A percentile compares a stretch with the other conserved stretches of the same genome.
Conservation (phyloP, 768 basidiomycete species). For the Leucocoprinus birnbaumii region DNA sequence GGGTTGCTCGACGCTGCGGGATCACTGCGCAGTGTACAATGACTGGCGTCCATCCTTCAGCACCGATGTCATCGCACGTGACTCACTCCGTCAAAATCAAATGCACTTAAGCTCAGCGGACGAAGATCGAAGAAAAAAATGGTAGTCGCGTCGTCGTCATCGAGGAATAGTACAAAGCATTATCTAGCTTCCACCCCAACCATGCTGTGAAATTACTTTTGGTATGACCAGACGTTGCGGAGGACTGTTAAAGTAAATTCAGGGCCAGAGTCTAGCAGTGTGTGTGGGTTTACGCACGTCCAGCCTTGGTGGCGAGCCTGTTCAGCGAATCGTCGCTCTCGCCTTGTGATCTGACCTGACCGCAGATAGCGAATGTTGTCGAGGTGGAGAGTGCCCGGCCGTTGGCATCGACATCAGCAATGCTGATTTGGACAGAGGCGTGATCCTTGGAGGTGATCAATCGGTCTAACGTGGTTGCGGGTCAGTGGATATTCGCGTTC, state of each 20-base stretch:
- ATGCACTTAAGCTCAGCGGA: background rate
- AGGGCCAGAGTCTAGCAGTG: background rate
- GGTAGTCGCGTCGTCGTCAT: background rate
- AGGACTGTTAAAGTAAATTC: conserved; percentile 58
- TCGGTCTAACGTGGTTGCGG: conserved; percentile 60
- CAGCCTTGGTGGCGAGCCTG: conserved; percentile 92
- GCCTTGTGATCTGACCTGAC: conserved; percentile 90
- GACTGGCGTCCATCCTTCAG: background rate
- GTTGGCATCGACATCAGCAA: conserved; percentile 90
- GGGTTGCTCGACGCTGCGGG: background rate
- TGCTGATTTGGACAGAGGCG: conserved; percentile 95
- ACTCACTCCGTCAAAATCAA: background rate
- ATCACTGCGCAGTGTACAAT: conserved; percentile 1
- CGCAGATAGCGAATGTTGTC: conserved; percentile 93
- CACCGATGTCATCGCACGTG: conserved; percentile 9
- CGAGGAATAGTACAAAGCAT: conserved; percentile 8
- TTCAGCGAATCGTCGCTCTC: conserved; percentile 97
- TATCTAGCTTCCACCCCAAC: conserved; percentile 7
- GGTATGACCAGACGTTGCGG: conserved; percentile 94
- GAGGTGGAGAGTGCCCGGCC: conserved; percentile 77
- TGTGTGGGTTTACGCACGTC: conserved; percentile 62
- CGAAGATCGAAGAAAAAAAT: background rate
- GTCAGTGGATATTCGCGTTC: conserved; percentile 2
- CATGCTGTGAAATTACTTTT: conserved; percentile 62
- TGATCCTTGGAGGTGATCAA: conserved; percentile 99